These are phyloP conservation scores for Auricularia sp. DNA, from an alignment of 768 basidiomycete species.

Conservation along the genomic window DNA sequence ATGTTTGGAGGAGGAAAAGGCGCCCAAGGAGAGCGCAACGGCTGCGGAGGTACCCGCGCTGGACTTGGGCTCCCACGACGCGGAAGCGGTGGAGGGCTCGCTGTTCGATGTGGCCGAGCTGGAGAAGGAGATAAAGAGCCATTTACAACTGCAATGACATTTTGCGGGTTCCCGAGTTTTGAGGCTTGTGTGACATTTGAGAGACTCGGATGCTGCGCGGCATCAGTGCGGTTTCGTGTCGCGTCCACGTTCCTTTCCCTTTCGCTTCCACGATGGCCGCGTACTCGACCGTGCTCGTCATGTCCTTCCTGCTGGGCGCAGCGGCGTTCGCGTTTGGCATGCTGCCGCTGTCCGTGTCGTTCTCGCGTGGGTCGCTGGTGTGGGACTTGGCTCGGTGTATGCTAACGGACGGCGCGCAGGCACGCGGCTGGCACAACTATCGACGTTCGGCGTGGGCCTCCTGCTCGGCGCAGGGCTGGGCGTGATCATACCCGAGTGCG, in stretches of 20 bases:
- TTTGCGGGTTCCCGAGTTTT: too few relatives aligned
- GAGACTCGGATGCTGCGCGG: neutral
- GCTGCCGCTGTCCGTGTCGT: slow-evolving; percentile 62
- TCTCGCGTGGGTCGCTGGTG: slow-evolving; percentile 46
- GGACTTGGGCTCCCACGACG: neutral
- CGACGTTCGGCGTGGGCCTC: slow-evolving; percentile 67
- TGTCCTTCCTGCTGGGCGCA: slow-evolving; percentile 53
- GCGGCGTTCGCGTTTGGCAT: slow-evolving; percentile 63
- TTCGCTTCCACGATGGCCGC: slow-evolving; percentile 17
- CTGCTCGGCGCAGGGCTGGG: slow-evolving; percentile 84
- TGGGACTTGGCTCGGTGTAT: neutral
- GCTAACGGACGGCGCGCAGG: slow-evolving; percentile 21
- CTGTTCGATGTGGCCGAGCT: slow-evolving; percentile 5
- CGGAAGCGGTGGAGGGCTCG: slow-evolving; percentile 2
- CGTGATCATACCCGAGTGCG: slow-evolving; percentile 89
- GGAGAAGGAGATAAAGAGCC: slow-evolving; percentile 12
- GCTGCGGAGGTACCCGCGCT: slow-evolving; percentile 5
- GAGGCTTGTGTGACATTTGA: too few relatives aligned
- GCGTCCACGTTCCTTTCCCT: neutral
- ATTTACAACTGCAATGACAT: slow-evolving; percentile 9
- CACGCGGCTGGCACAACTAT: slow-evolving; percentile 37
- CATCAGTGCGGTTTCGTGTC: neutral
- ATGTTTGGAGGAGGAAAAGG: slow-evolving; percentile 49
- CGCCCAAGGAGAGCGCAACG: slow-evolving; percentile 15
- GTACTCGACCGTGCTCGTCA: slow-evolving; percentile 36